Evolutionary conservation across 2,329 filamentous ascomycete species (phyloP).

Genomic region (Fusarium longipes): DNA sequence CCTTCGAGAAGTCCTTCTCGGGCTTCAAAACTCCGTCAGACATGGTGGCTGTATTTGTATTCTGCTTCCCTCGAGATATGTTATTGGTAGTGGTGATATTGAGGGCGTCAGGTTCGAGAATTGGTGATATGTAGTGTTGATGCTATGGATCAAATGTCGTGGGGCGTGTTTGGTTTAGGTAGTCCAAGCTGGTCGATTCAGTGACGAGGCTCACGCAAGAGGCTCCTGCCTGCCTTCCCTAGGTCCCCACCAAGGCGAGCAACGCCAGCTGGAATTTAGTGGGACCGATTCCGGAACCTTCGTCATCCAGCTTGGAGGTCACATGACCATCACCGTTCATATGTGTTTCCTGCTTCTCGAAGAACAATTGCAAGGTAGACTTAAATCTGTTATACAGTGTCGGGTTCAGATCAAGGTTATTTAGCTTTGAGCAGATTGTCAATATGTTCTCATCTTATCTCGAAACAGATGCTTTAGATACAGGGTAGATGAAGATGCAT

Average conservation of each 20-base stretch:
- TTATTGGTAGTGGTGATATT: not conserved
- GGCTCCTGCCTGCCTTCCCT: slow-evolving; percentile 53
- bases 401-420: no score
- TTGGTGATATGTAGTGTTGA: slow-evolving; percentile 31
- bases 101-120: slow-evolving; percentile 3
- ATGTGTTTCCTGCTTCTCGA: not conserved
- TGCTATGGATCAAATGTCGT: slow-evolving; percentile 39
- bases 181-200: slow-evolving; percentile 45
- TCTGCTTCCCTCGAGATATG: slow-evolving; percentile 13
- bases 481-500: not conserved
- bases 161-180: slow-evolving; percentile 41
- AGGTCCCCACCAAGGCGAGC: slow-evolving; percentile 33
- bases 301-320: slow-evolving; percentile 1
- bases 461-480: not conserved
- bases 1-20: slow-evolving; percentile 98
- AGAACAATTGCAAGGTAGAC: not conserved
- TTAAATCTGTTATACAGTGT: not conserved
- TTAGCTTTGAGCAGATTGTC: no score
- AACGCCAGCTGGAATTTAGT: slow-evolving; percentile 40
- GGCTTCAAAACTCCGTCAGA: slow-evolving; percentile 87
- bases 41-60: slow-evolving; percentile 63
- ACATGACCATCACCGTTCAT: slow-evolving; percentile 17
- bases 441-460: not conserved
- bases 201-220: slow-evolving; percentile 53
- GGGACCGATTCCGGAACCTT: slow-evolving; percentile 33